These are phyloP conservation scores for Pestalotiopsis sp. DNA, from an alignment of 2,329 filamentous ascomycete genomes.

Conservation along the genomic window DNA sequence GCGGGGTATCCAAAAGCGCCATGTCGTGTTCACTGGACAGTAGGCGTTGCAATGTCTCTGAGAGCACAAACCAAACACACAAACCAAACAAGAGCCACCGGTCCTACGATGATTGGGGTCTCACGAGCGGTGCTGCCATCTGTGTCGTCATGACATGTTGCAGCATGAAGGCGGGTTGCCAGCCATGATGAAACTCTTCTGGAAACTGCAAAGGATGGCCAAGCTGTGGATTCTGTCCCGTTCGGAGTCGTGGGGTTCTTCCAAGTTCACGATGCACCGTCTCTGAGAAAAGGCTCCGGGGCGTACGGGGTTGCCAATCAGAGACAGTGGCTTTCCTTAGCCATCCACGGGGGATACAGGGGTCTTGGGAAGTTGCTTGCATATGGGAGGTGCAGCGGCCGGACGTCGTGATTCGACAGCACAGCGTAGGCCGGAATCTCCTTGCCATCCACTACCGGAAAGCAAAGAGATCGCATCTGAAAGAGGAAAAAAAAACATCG, in stretches of 20 bases:
- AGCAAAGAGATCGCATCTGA: not conserved
- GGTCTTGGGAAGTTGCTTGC: not conserved
- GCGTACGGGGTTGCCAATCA: slow-evolving; percentile 4
- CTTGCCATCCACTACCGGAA: not conserved
- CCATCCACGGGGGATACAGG: not conserved
- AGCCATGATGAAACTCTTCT: not conserved
- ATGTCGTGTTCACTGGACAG: too few species aligned
- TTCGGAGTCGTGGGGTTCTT: not conserved
- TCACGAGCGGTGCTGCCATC: not conserved
- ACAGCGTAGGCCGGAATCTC: not conserved
- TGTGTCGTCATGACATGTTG: not conserved
- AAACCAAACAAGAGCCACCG: too few species aligned
- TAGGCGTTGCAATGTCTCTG: too few species aligned
- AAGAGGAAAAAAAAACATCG: not conserved
- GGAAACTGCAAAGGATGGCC: not conserved
- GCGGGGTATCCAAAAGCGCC: too few species aligned
- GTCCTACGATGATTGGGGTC: too few species aligned
- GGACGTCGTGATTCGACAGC: slow-evolving; percentile 4
- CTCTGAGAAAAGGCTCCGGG: slow-evolving; percentile 8
- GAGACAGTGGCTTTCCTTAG: not conserved
- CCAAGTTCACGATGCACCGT: not conserved
- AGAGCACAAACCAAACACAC: too few species aligned
- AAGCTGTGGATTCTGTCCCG: not conserved
- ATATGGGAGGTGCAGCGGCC: not conserved
- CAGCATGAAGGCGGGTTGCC: not conserved